Evolutionary conservation across 169 alveolate genomes (phyloP).

Genomic region (Eimeria maxima): DNA sequence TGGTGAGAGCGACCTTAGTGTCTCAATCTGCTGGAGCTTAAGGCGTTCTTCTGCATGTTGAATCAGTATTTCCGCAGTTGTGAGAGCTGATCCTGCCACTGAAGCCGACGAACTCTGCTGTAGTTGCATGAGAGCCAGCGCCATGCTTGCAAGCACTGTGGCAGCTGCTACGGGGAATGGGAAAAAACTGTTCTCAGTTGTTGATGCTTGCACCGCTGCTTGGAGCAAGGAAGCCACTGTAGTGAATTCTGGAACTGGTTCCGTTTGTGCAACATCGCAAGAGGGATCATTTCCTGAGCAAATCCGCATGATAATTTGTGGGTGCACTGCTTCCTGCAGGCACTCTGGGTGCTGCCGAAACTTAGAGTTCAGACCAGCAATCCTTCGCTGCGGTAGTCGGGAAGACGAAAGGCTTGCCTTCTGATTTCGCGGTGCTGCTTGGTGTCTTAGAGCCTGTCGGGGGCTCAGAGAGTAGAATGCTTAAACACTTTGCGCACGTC

Average conservation of each 20-base stretch:
- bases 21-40: neutral
- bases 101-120: neutral
- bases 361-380: neutral
- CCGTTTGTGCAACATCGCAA: neutral
- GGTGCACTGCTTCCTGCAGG: neutral
- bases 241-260: neutral
- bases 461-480: neutral
- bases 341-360: neutral
- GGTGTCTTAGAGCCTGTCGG: neutral
- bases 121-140: slow-evolving; percentile 28
- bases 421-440: neutral
- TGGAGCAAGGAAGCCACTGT: neutral
- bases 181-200: neutral
- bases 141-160: slow-evolving; percentile 21
- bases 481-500: neutral
- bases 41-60: slow-evolving; percentile 21
- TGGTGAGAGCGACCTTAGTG: neutral
- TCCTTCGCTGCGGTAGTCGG: neutral
- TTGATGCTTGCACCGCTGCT: slow-evolving; percentile 4
- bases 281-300: neutral
- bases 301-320: neutral
- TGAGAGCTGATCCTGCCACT: neutral
- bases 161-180: slow-evolving; percentile 74
- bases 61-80: slow-evolving; percentile 37
- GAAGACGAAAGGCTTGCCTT: neutral